Evolutionary conservation across 495 filamentous ascomycete genomes (phyloP), one percentile per base, ranked within the genome.

Genomic region (Trichocladium antarcticum): DNA sequence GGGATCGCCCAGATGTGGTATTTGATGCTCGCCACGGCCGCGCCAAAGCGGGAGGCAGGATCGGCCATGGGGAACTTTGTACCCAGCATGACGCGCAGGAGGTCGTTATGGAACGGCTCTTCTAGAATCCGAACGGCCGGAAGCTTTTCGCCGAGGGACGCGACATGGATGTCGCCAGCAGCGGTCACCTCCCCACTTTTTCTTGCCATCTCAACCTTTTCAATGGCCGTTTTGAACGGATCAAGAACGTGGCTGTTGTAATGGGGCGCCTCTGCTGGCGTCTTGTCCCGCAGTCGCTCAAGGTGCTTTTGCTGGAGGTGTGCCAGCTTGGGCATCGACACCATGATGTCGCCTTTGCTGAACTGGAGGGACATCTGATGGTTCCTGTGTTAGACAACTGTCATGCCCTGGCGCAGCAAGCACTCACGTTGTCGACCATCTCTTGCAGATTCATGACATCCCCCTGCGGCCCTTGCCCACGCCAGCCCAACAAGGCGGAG

Each of bases 291-390:
- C 20, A 62, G 50, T 5, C 54, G 58, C 10, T 50, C 49, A 24
- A 67, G 75, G 64, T 96, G 87, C 21, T 72, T 74, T 45, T 78
- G 80, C 58, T 97, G 89, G 11, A 98, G 72, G 60, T 80, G 88
- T 57, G 74, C 73, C 9, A 96, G 75, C 59, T 97, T 97, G 40
- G 77, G 78, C 45, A 82, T 76, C n/a, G 78, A 76, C 20, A 95
- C 85, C 10, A 80, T 79, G n/a, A 86, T 84, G 65, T 97, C 88
- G 8, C 92, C 90, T 51, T 80, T 83, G 12, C 87, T 96, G 61
- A 95, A 89, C 57, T 84, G 82, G 51, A 92, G 68, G 50, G 78
- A 76, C 59, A 96, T 94, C 78, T 20, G 5, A 29, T 21, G 29
- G 15, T 4, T 27, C 0, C 6, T 21, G 28, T 16, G 44, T 43